phyloP scores from a whole-genome alignment of 805 yeast species.

The Zygosaccharomyces pseudorouxii region DNA sequence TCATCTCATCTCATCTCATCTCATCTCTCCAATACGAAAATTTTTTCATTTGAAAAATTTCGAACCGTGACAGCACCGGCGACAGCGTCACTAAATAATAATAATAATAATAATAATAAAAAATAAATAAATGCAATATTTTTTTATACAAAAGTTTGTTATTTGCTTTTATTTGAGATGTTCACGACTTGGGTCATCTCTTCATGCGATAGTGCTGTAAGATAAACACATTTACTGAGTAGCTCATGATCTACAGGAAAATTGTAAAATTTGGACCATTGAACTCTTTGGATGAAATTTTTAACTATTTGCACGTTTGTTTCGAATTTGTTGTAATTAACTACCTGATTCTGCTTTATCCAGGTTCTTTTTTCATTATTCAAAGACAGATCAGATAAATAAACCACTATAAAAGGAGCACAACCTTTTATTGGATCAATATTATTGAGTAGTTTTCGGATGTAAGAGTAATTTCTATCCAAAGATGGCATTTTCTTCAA shows the following conservation, averaged over 20 bases:
- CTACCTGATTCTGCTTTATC: conserved; percentile 38
- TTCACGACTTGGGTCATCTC: conserved; percentile 46
- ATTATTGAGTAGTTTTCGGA: conserved; percentile 48
- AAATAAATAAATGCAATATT: conserved; percentile 2
- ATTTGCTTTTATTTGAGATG: background rate
- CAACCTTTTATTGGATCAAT: conserved; percentile 68
- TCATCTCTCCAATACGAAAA: conserved; percentile 21
- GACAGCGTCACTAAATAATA: background rate
- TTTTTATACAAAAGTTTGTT: background rate
- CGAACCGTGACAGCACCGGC: background rate
- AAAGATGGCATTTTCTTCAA: conserved; percentile 73
- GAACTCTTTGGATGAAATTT: conserved; percentile 72
- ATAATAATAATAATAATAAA: background rate
- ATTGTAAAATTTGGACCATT: conserved; percentile 72
- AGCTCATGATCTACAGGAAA: conserved; percentile 55
- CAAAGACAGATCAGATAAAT: conserved; percentile 74
- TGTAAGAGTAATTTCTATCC: conserved; percentile 59
- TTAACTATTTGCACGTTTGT: conserved; percentile 73
- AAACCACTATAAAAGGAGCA: conserved; percentile 85
- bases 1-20: conserved; percentile 22
- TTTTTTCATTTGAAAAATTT: conserved; percentile 14
- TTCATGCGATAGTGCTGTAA: conserved; percentile 65
- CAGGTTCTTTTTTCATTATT: conserved; percentile 44
- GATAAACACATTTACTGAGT: conserved; percentile 77
- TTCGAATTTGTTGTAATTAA: conserved; percentile 75